These are phyloP conservation scores for Taiwanofungus camphoratus DNA, from an alignment of 1,284 basidiomycete genomes.

Conservation along the genomic window DNA sequence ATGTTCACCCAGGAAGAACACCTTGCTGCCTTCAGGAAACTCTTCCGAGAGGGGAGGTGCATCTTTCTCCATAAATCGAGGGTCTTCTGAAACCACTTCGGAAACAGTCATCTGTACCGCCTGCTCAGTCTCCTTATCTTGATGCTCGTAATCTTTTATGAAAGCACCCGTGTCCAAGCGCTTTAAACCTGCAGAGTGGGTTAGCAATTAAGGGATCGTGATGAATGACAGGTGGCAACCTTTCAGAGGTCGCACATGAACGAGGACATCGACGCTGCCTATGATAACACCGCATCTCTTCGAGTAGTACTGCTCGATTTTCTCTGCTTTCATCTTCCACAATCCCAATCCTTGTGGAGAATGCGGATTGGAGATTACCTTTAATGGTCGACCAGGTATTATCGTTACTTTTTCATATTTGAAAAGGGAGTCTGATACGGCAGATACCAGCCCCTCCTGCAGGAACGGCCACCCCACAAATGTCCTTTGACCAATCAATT, in stretches of 20 bases:
- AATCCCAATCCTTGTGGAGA: constrained; percentile 54
- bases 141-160: constrained; percentile 89
- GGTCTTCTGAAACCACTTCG: constrained; percentile 81
- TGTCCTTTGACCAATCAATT: constrained; percentile 72
- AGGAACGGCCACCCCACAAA: constrained; percentile 95
- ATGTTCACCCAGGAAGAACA: constrained; percentile 93
- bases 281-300: constrained; percentile 87
- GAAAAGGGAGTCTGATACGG: constrained; percentile 85
- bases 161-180: constrained; percentile 86
- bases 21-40: constrained; percentile 85
- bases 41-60: constrained; percentile 83
- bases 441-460: constrained; percentile 85
- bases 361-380: constrained; percentile 71
- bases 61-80: constrained; percentile 78
- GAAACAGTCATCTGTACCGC: constrained; percentile 82
- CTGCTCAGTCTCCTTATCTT: constrained; percentile 78
- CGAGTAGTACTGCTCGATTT: constrained; percentile 82
- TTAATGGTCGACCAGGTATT: constrained; percentile 46
- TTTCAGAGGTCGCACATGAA: constrained; percentile 85
- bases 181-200: constrained; percentile 60
- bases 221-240: constrained; percentile 40
- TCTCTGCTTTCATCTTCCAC: constrained; percentile 78
- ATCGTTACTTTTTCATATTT: constrained; percentile 73
- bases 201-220: constrained; percentile 4
- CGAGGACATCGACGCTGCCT: constrained; percentile 72